Percentiles rank a stretch among this genome's conserved stretches.
Evolutionary conservation across 83 land plant species (phyloP).

Genomic region (Picea mariana): DNA sequence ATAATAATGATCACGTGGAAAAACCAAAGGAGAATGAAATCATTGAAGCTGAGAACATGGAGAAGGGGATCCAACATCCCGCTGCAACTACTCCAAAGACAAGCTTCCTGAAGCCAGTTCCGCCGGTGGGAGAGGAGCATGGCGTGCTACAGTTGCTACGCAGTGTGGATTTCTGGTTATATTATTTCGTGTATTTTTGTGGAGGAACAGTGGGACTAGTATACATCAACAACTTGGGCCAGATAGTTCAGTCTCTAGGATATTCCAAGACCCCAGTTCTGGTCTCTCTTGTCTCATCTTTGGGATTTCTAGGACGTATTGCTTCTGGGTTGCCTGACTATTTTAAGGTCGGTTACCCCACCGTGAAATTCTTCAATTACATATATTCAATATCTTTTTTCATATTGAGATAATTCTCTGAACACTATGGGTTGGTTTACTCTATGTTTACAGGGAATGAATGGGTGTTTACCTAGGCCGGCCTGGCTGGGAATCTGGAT

Average conservation of each 20-base stretch:
- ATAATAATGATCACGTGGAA: background rate
- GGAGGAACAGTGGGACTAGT: constrained; percentile 61
- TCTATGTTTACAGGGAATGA: background rate
- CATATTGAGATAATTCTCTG: background rate
- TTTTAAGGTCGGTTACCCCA: background rate
- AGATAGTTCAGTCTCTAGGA: constrained; percentile 55
- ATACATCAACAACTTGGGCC: constrained; percentile 66
- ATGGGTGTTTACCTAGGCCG: constrained; percentile 31
- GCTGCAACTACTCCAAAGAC: background rate
- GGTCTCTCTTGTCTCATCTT: constrained; percentile 42
- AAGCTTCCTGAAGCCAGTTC: background rate
- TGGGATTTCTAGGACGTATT: constrained; percentile 66
- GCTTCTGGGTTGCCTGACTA: constrained; percentile 47
- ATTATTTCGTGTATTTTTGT: constrained; percentile 51
- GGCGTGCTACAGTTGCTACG: constrained; percentile 22
- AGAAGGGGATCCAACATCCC: background rate
- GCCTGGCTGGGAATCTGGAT: constrained; percentile 55
- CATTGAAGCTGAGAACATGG: background rate
- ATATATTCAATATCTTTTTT: background rate
- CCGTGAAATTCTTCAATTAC: background rate
- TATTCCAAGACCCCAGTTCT: constrained; percentile 23
- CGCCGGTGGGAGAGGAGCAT: constrained; percentile 52
- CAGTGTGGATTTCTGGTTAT: constrained; percentile 55
- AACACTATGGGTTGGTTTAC: background rate
- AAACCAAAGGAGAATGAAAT: background rate